Conservation (phyloP, 1,139 yeast species). For the Magnusiomyces magnusii region DNA sequence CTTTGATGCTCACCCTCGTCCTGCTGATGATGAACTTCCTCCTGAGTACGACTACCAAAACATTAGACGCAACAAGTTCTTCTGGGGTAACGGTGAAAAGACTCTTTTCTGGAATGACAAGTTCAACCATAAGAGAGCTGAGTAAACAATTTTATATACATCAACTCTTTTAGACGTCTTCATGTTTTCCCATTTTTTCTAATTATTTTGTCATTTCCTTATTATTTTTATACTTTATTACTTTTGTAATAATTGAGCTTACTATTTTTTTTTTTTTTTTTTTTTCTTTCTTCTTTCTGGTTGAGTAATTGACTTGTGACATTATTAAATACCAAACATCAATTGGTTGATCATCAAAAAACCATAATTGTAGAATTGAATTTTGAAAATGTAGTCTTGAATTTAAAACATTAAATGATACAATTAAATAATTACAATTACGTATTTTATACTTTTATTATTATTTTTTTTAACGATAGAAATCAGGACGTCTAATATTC, state of each 20-base stretch:
- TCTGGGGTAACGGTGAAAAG: conserved; percentile 99
- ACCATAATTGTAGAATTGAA: no score
- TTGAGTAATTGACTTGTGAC: not conserved
- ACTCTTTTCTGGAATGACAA: conserved; percentile 94
- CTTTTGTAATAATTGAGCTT: not conserved
- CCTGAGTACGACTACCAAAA: conserved; percentile 84
- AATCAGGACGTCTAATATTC: conserved; percentile 85
- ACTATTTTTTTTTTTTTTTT: not conserved
- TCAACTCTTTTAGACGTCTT: no score
- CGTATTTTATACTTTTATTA: not conserved
- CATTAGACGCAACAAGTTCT: conserved; percentile 63
- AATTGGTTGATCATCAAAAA: no score
- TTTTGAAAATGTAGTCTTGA: no score
- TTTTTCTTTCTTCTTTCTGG: not conserved
- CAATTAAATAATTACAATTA: no score
- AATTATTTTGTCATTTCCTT: not conserved
- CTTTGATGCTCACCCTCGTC: conserved; percentile 49
- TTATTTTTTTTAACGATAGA: conserved; percentile 50
- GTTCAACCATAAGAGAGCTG: conserved; percentile 55
- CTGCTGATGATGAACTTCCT: conserved; percentile 83
- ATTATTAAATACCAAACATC: no score
- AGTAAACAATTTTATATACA: conserved; percentile 7
- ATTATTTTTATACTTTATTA: not conserved
- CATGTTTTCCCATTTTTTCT: not conserved
- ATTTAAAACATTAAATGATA: no score